phyloP scores from a whole-genome alignment of 202 grass and related monocot species.

The Alloteropsis angusta region DNA sequence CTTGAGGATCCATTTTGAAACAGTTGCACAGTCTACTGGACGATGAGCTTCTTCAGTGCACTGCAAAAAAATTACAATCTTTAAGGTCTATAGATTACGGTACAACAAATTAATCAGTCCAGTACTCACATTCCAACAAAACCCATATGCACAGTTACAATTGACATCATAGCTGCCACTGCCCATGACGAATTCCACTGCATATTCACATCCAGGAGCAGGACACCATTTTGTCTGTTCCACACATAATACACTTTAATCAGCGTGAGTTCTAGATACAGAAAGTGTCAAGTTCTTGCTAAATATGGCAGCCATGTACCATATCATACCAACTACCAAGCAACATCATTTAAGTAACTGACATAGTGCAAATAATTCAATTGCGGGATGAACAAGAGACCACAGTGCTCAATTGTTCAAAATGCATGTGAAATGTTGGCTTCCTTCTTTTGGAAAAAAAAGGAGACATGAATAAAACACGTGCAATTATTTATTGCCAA shows the following conservation, averaged over 20 bases:
- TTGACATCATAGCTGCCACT: slow-evolving; percentile 89
- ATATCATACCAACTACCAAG: slow-evolving; percentile 1
- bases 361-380: not conserved
- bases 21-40: slow-evolving; percentile 89
- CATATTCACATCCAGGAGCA: slow-evolving; percentile 98
- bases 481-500: not conserved
- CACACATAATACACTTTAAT: slow-evolving; percentile 22
- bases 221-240: slow-evolving; percentile 99
- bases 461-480: not conserved
- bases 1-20: slow-evolving; percentile 98
- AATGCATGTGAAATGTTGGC: not conserved
- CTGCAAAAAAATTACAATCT: slow-evolving; percentile 36
- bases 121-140: slow-evolving; percentile 93
- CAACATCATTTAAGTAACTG: not conserved
- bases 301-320: not conserved
- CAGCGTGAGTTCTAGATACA: not conserved
- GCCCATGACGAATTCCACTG: slow-evolving; percentile 89
- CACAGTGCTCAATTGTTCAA: not conserved
- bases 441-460: not conserved
- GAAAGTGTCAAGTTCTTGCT: not conserved
- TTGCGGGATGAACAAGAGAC: not conserved
- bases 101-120: not conserved
- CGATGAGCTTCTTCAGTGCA: slow-evolving; percentile 99
- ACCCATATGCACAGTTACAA: slow-evolving; percentile 88
- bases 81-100: slow-evolving; percentile 13